These are phyloP conservation scores for Pontederia crassipes DNA, from an alignment of 176 grass and related monocot species.

Conservation along the genomic window DNA sequence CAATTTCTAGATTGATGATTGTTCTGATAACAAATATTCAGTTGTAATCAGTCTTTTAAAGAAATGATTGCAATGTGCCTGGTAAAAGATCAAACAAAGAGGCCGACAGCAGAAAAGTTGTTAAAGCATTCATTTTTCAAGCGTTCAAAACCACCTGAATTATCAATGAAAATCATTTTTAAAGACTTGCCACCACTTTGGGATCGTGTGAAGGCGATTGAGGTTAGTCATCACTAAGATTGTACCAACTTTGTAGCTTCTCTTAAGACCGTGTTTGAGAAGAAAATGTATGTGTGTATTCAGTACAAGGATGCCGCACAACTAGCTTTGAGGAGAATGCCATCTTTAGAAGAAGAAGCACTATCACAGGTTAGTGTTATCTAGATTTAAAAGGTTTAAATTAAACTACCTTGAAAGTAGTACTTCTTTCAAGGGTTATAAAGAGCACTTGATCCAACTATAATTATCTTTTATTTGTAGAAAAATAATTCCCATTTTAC, in stretches of 20 bases:
- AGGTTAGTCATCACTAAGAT: conserved; percentile 36
- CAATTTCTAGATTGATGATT: conserved; percentile 8
- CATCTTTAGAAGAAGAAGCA: conserved; percentile 83
- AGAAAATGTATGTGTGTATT: conserved; percentile 25
- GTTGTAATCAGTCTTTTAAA: conserved; percentile 87
- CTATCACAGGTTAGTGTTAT: conserved; percentile 62
- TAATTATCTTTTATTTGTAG: too few relatives aligned
- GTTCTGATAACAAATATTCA: conserved; percentile 58
- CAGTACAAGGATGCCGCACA: conserved; percentile 90
- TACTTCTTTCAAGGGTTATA: too few relatives aligned
- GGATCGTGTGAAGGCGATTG: conserved; percentile 87
- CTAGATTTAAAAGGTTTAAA: neutral
- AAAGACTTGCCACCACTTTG: conserved; percentile 73
- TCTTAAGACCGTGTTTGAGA: conserved; percentile 8
- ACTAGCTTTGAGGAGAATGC: conserved; percentile 96
- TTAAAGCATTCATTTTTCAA: conserved; percentile 97
- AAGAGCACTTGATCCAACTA: too few relatives aligned
- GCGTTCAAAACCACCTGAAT: conserved; percentile 69
- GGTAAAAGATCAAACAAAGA: conserved; percentile 98
- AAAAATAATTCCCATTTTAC: too few relatives aligned
- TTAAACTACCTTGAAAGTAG: neutral
- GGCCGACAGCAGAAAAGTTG: conserved; percentile 84
- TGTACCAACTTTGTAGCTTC: neutral
- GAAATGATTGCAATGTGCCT: conserved; percentile 99
- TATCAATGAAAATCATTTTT: conserved; percentile 64